Conservation (phyloP, 2,329 filamentous ascomycete species). For the Coniella lustricola region DNA sequence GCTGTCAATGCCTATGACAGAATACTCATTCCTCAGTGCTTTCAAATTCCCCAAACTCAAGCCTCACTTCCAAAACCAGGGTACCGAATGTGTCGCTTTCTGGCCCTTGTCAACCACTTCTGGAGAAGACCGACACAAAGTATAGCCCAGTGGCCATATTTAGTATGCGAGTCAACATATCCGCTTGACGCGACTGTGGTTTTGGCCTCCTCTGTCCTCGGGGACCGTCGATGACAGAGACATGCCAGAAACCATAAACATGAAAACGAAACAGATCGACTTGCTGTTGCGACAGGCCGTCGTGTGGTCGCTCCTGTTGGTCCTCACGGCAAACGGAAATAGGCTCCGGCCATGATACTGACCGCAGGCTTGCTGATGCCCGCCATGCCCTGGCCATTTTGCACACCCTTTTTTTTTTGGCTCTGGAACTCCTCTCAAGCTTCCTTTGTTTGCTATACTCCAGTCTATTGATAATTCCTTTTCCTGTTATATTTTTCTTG, state of each 20-base stretch:
- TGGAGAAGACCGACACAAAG: too few species aligned
- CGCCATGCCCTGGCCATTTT: background rate
- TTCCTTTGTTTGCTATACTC: too few species aligned
- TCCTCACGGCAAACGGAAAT: slow-evolving; percentile 3
- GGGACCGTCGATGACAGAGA: background rate
- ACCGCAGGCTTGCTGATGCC: slow-evolving; percentile 2
- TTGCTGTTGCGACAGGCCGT: background rate
- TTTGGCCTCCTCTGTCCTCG: background rate
- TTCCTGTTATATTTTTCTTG: background rate
- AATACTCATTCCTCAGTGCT: slow-evolving; percentile 1
- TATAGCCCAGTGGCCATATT: background rate
- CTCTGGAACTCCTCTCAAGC: background rate
- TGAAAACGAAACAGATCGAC: slow-evolving; percentile 5
- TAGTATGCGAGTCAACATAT: background rate
- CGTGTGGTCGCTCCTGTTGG: slow-evolving; percentile 1
- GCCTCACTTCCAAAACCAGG: too few species aligned
- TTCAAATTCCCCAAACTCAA: background rate
- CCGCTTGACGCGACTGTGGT: background rate
- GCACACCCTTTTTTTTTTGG: background rate
- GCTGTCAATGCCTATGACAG: background rate
- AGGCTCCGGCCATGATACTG: slow-evolving; percentile 1
- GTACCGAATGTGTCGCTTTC: background rate
- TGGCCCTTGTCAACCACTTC: too few species aligned
- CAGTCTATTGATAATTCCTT: background rate
- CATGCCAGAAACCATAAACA: slow-evolving; percentile 1